phyloP scores from a whole-genome alignment of 192 early-diverging fungal genomes.

The Spizellomyces sp. region DNA sequence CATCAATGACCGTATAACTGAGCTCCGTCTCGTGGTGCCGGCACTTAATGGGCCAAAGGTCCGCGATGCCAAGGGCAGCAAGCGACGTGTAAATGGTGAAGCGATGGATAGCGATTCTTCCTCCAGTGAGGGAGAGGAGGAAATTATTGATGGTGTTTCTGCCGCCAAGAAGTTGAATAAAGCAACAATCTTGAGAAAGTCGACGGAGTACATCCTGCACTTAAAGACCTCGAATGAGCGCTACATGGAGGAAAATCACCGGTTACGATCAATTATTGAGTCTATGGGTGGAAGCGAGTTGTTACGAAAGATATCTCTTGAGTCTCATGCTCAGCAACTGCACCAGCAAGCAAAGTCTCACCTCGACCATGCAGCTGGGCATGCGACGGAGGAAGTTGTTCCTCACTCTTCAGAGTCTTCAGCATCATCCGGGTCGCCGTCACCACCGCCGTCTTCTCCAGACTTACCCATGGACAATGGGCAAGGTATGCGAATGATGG shows the following conservation, averaged over 20 bases:
- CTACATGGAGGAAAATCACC: conserved; percentile 8
- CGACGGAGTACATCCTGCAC: conserved; percentile 85
- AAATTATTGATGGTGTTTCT: conserved; percentile 73
- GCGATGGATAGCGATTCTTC: conserved; percentile 47
- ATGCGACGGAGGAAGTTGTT: neutral
- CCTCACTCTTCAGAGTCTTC: neutral
- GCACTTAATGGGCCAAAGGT: conserved; percentile 65
- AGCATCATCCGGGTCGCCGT: conserved; percentile 4
- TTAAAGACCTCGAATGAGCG: conserved; percentile 18
- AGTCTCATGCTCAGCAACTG: neutral
- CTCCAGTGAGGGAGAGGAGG: conserved; percentile 58
- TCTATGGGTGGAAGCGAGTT: conserved; percentile 19
- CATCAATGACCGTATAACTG: conserved; percentile 93
- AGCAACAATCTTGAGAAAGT: conserved; percentile 87
- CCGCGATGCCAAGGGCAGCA: conserved; percentile 38
- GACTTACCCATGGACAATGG: neutral
- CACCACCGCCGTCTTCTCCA: conserved; percentile 7
- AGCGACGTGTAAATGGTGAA: conserved; percentile 52
- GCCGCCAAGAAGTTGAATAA: conserved; percentile 91
- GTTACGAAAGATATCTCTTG: neutral
- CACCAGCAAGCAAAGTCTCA: neutral
- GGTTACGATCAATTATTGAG: conserved; percentile 5
- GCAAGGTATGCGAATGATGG: conserved; percentile 33
- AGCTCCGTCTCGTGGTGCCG: conserved; percentile 84
- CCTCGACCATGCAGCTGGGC: no score